Conservation (phyloP, 306 rosid species). For the Castanopsis chinensis region DNA sequence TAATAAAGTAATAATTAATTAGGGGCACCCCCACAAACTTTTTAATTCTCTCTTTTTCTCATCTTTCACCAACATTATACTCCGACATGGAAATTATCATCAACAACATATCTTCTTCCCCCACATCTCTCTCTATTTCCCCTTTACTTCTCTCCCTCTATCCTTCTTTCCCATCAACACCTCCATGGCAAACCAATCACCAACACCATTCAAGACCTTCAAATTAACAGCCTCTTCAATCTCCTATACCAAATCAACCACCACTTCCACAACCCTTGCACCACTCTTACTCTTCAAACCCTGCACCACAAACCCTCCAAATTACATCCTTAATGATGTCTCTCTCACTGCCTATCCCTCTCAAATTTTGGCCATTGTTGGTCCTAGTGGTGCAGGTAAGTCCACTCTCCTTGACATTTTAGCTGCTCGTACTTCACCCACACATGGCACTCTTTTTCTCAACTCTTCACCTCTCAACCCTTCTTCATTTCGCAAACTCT, state of each 20-base stretch:
- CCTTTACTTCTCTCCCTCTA: conserved; percentile 6
- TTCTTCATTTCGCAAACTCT: conserved; percentile 78
- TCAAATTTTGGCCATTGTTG: conserved; percentile 81
- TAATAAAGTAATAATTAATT: too few species aligned
- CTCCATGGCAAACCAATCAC: conserved; percentile 45
- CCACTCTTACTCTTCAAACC: conserved; percentile 47
- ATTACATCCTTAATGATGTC: conserved; percentile 64
- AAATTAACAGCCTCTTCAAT: conserved; percentile 67
- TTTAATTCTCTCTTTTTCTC: background rate
- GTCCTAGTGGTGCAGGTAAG: conserved; percentile 96
- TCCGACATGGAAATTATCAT: conserved; percentile 8
- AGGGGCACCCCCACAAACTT: background rate
- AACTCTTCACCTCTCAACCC: conserved; percentile 70
- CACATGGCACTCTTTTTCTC: conserved; percentile 57
- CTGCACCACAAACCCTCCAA: conserved; percentile 49
- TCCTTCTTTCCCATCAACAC: background rate
- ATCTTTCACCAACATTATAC: conserved; percentile 19
- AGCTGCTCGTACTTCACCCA: conserved; percentile 66
- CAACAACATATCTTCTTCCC: conserved; percentile 1
- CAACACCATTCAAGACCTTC: conserved; percentile 40
- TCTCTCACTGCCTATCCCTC: conserved; percentile 68
- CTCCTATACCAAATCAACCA: conserved; percentile 66
- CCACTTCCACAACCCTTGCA: conserved; percentile 27
- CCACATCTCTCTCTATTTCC: background rate
- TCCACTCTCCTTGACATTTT: conserved; percentile 91